These are phyloP conservation scores for Scheffersomyces stambukii DNA, from an alignment of 1,139 yeast species.

Conservation along the genomic window DNA sequence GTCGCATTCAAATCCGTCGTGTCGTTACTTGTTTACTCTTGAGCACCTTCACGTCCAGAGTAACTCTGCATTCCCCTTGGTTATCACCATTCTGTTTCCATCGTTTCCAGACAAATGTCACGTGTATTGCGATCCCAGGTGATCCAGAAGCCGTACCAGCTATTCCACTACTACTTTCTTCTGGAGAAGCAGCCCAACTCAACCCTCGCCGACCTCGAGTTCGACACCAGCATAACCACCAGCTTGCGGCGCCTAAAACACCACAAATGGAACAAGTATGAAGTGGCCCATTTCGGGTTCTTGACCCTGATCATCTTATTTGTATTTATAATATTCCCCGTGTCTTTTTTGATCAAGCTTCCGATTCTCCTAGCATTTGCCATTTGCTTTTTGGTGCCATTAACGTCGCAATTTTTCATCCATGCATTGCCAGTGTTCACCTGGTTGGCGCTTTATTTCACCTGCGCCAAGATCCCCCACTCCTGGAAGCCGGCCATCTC, in stretches of 20 bases:
- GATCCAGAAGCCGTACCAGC: conserved; percentile 38
- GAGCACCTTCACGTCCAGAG: background rate
- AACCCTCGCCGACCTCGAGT: conserved; percentile 51
- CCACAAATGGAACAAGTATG: conserved; percentile 46
- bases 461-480: conserved; percentile 73
- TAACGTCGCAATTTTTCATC: conserved; percentile 80
- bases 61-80: background rate
- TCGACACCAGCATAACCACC: conserved; percentile 52
- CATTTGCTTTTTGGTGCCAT: conserved; percentile 57
- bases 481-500: conserved; percentile 83
- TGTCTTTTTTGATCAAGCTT: conserved; percentile 44
- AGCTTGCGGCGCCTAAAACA: conserved; percentile 46
- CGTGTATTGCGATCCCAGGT: conserved; percentile 28
- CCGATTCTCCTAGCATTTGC: conserved; percentile 33
- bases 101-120: background rate
- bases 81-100: background rate
- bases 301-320: conserved; percentile 45
- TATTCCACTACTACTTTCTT: conserved; percentile 50
- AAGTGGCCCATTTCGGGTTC: conserved; percentile 50
- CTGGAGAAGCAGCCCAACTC: conserved; percentile 58
- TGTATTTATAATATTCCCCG: conserved; percentile 51
- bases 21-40: no score
- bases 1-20: no score
- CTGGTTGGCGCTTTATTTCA: conserved; percentile 84
- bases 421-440: conserved; percentile 83